Base-by-base conservation (phyloP, 1,139 yeast genomes). In the Dujonia santamariae region DNA sequence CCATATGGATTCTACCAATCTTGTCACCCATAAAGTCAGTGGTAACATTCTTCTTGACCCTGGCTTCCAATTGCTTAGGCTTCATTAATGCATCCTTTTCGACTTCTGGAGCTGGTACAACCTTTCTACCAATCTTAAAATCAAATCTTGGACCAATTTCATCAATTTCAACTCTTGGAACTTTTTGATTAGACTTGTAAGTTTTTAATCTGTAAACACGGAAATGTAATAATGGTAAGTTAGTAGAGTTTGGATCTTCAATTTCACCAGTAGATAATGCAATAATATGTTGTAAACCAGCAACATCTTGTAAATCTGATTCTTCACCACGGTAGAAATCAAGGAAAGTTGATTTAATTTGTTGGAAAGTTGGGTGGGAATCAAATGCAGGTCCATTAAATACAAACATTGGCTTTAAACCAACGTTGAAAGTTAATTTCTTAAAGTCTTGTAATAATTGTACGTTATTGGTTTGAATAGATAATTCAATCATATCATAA, bases 141-240 rank as follows among this genome's bases (percentile, higher is more conserved):
- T 92, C 97, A 40, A 94, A 73, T 50, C 98, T 75, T 38, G 99
- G 99, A 1, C 99, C 99, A 47, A 87, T 83, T 61, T 92, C 99
- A 41, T 85, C 95, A 35, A 92, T 67, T 62, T 92, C 98, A 21
- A 92, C 90, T 56, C 98, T 75, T 36, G 98, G 98, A 37, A 87
- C 72, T 56, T 85, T 87, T 53, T 92, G 95, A 32, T 87, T 92
- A 43, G 90, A 80, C 56, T 74, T 80, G 59, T 62, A 83, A 3
- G 97, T 80, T 56, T 83, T 85, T 48, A 94, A 66, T 53, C 83
- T 79, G 61, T 92, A 92, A 18, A 88, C 97, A 62, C 99, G 78
- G 73, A 92, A 90, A 54, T 87, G 75, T 30, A 94, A 84, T 37
- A 74, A 62, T 11, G 98, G 97, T 44, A 88, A 70, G 28, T 50